Evolutionary conservation across 2,329 filamentous ascomycete genomes (phyloP), one percentile per base, ranked within the genome.

Genomic region (Stachybotrys elegans): DNA sequence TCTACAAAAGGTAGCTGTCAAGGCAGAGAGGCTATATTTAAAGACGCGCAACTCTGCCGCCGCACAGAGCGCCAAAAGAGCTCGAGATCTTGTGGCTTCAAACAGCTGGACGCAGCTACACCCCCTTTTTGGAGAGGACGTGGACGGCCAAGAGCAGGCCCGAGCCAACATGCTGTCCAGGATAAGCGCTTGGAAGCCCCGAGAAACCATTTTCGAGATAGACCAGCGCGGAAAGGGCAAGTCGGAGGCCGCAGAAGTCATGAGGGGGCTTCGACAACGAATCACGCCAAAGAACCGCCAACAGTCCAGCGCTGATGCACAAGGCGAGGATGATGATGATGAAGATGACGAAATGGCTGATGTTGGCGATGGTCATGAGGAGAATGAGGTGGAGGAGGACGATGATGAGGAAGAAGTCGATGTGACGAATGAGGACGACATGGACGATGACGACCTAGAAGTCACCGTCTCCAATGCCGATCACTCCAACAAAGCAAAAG

Each of bases 131-230:
- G 83, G 84, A 27, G 75, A 85, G 43, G 79, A 85, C 42, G 78
- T 77, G 1, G 76, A 81, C 44, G 71, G 78, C 25, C 67, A 78
- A 22, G 87, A 92, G 57, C 76, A 81, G 47, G 83, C 88, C 40
- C 80, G 91, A 23, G 82, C 90, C 40, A 83, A 86, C 41, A 95
- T 98, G 88, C 72, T 98, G 22, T 88, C 89, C 23, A 81, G 84
- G 46, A 88, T 98, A 45, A 91, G 88, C 56, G 85, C 86, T 2
- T 98, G 93, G 69, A 81, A 88, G 54, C 93, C 94, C 0, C 76
- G 84, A 35, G 93, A 98, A 66, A 97, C 92, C 0, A 88, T 98
- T n/a, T 98, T 98, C 55, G 93, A 98, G 65, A 84, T 96, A 50
- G 86, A 87, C 6, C 81, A 84, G 53, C 79, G 83, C 48, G 85